Base-by-base conservation (phyloP, 371 early-diverging fungal species). In the Rhizopus delemar region DNA sequence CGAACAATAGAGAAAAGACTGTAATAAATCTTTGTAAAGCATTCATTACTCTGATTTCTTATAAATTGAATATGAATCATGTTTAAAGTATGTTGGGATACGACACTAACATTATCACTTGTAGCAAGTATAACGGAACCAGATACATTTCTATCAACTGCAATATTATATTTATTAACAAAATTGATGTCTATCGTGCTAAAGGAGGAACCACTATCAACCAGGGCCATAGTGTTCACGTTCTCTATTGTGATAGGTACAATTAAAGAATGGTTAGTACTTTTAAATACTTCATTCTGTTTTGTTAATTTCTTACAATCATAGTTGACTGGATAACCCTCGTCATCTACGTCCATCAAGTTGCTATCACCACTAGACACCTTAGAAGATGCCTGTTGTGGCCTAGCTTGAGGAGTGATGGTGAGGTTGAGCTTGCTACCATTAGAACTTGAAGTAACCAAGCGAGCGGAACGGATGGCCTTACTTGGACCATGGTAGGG, bases 181-280 rank as follows among this genome's bases (percentile, higher is more conserved):
- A 38, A 38, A 5, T 38, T 38, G 2, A 5, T 6, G 6, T 5
- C 39, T 38, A 52, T n/a, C 2, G 34, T 5, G 29, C 46, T 46
- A n/a, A 59, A 59, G 4, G 59, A 50, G 29, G 46, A n/a, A 13
- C 53, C 59, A 4, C 35, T 59, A 46, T 53, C 53, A 22, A 59
- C 22, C 2, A 59, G 16, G 7, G 53, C 59, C 29, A 39, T 51
- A n/a, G 46, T 46, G 2, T 28, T 28, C 9, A 59, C 35, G 29
- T 59, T 45, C 11, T 59, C 31, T 41, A 59, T 22, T 22, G 51
- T 29, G 34, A 52, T 5, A 7, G 59, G 46, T 28, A 52, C 16
- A 51, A 51, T 33, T 38, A 38, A 38, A 33, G 50, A 28, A n/a
- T 22, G n/a, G n/a, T 51, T 59, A 28, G 33, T 33, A 38, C 13